Evolutionary conservation across 805 yeast genomes (phyloP).

Genomic region (Candida boidinii): DNA sequence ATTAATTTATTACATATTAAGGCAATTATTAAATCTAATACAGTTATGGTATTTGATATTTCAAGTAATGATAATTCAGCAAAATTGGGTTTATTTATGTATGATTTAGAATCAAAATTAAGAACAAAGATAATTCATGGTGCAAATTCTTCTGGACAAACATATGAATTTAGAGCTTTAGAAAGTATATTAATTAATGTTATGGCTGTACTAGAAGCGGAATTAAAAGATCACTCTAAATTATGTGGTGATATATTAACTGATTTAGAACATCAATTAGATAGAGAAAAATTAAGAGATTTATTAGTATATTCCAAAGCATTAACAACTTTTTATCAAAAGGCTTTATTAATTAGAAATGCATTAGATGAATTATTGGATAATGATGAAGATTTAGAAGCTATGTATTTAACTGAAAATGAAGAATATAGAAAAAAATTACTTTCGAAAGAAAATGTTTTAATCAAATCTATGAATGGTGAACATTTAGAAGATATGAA

Average conservation of each 20-base stretch:
- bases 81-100: constrained; percentile 67
- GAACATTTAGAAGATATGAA: constrained; percentile 1
- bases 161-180: constrained; percentile 74
- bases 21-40: constrained; percentile 76
- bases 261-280: constrained; percentile 72
- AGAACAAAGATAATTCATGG: constrained; percentile 27
- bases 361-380: constrained; percentile 80
- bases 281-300: constrained; percentile 65
- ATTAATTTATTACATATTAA: constrained; percentile 82
- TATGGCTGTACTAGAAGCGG: constrained; percentile 70
- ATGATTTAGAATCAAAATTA: constrained; percentile 73
- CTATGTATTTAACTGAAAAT: constrained; percentile 61
- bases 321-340: constrained; percentile 66
- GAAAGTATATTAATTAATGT: constrained; percentile 80
- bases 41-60: constrained; percentile 79
- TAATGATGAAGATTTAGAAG: constrained; percentile 75
- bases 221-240: constrained; percentile 48
- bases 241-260: constrained; percentile 56
- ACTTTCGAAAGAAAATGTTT: constrained; percentile 12
- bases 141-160: constrained; percentile 29
- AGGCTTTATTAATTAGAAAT: constrained; percentile 64
- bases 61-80: constrained; percentile 54
- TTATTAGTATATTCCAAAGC: constrained; percentile 65
- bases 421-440: constrained; percentile 9
- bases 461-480: constrained; percentile 7